Base-by-base conservation (phyloP, 441 rosid species). In the Euphorbia neoarborescens region DNA sequence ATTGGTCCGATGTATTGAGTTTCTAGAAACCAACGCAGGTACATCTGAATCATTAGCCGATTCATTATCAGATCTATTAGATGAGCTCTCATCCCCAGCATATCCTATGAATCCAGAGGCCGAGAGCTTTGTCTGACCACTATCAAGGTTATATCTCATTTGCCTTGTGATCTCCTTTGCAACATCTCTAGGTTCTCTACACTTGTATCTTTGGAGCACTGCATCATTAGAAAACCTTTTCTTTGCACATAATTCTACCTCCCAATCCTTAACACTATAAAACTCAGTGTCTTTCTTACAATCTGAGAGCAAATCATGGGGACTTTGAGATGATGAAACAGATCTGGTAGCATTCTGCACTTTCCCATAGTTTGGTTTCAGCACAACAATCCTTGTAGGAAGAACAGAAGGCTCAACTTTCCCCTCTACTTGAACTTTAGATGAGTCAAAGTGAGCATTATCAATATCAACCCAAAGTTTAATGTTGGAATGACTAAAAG, bases 331-430 rank as follows among this genome's bases (percentile, higher is more conserved):
- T 60, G 89, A 86, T 38, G 85, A 81, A 79, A 80, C 74, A 48
- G 70, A 59, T 75, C 81, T 81, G 71, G 71, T 70, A 56, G 80
- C 76, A 83, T 73, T 79, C 58, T 79, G 84, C 57, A 64, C 65
- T 88, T 80, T 89, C 63, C 86, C 96, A 34, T 83, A 66, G 78
- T 87, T 90, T 67, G 98, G 97, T 77, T 95, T 95, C 70, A 95
- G 81, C 73, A 95, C 94, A 79, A 92, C 96, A 80, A 95, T 95
- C 79, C 85, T 87, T 40, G 96, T 89, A 35, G 92, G 89, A 73
- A 79, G 68, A 71, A 32, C 65, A 54, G 79, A 62, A 35, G 82
- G 42, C 70, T 73, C 86, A 58, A 57, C 78, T 74, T 73, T 86
- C 73, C 77, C 83, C 62, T 84, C 82, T 66, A 74, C 71, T 69